These are phyloP conservation scores for Ophiocordyceps robertsii DNA, from an alignment of 2,329 filamentous ascomycete genomes.

Conservation along the genomic window DNA sequence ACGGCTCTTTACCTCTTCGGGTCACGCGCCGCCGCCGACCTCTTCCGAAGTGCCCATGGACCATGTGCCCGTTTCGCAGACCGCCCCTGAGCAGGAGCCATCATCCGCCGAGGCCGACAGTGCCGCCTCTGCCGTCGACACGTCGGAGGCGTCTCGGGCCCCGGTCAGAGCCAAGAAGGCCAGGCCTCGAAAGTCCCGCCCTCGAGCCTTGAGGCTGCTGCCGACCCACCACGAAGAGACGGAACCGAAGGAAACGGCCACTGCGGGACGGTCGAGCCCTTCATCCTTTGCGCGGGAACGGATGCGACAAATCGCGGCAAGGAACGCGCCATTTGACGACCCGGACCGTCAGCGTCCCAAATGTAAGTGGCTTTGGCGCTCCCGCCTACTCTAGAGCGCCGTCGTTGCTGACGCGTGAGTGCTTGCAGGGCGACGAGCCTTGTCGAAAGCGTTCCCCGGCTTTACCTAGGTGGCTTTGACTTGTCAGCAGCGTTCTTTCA, in stretches of 20 bases:
- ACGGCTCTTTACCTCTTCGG: constrained; percentile 17
- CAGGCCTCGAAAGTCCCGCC: constrained; percentile 14
- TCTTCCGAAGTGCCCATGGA: constrained; percentile 13
- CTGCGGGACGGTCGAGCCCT: constrained; percentile 23
- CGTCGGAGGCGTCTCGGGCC: constrained; percentile 3
- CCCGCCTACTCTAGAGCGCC: not conserved
- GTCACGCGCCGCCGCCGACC: constrained; percentile 4
- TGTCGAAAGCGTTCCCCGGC: constrained; percentile 30
- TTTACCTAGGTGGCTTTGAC: constrained; percentile 14
- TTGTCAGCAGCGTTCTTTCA: not conserved
- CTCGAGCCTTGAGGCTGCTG: constrained; percentile 17
- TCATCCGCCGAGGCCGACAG: not conserved
- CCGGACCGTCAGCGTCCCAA: constrained; percentile 23
- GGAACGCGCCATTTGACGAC: constrained; percentile 28
- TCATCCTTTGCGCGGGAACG: constrained; percentile 29
- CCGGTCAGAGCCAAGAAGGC: constrained; percentile 8
- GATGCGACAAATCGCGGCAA: constrained; percentile 29
- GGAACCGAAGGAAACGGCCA: constrained; percentile 13
- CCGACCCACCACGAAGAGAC: constrained; percentile 23
- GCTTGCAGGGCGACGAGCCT: constrained; percentile 25
- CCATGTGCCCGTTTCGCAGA: constrained; percentile 3
- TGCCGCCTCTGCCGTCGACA: constrained; percentile 1
- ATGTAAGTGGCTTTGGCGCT: constrained; percentile 16
- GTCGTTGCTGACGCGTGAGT: not conserved
- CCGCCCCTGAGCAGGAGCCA: not conserved